phyloP scores from a whole-genome alignment of 2,329 filamentous ascomycete genomes.

The Hysterium pulicare region DNA sequence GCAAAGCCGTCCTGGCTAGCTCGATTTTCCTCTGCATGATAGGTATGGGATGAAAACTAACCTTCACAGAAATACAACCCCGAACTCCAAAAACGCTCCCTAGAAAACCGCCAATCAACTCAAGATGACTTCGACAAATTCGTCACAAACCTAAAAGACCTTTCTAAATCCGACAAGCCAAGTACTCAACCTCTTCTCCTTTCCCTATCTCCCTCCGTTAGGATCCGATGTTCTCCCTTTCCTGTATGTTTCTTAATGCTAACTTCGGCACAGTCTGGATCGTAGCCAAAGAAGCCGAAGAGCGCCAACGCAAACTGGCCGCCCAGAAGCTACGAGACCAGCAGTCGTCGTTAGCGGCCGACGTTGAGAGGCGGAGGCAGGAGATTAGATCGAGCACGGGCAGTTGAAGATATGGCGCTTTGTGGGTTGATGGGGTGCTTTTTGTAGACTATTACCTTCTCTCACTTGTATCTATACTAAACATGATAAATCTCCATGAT shows the following conservation, averaged over 20 bases:
- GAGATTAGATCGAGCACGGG: slow-evolving; percentile 31
- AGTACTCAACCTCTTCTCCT: slow-evolving; percentile 62
- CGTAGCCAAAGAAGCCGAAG: slow-evolving; percentile 32
- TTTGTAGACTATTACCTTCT: too few relatives aligned
- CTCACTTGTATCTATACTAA: too few relatives aligned
- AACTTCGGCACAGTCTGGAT: slow-evolving; percentile 28
- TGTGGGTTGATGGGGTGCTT: too few relatives aligned
- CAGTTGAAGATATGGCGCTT: too few relatives aligned
- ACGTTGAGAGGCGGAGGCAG: slow-evolving; percentile 28
- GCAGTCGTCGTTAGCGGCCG: slow-evolving; percentile 27
- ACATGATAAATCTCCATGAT: too few relatives aligned
- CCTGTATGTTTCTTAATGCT: slow-evolving; percentile 7
- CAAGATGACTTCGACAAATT: slow-evolving; percentile 90
- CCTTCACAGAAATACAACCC: slow-evolving; percentile 79
- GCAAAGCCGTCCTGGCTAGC: slow-evolving; percentile 1
- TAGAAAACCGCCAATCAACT: slow-evolving; percentile 72
- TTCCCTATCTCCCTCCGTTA: not conserved
- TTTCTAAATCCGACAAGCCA: slow-evolving; percentile 85
- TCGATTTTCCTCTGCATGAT: too few relatives aligned
- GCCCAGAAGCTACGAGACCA: slow-evolving; percentile 28
- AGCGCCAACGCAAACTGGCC: slow-evolving; percentile 22
- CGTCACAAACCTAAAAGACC: slow-evolving; percentile 77
- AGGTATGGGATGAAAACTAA: too few relatives aligned
- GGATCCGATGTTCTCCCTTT: not conserved
- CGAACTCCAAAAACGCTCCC: slow-evolving; percentile 81